Percentiles rank a stretch among this genome's conserved stretches.
phyloP scores from a whole-genome alignment of 352 stramenopile species.

The Phytophthora sp. region DNA sequence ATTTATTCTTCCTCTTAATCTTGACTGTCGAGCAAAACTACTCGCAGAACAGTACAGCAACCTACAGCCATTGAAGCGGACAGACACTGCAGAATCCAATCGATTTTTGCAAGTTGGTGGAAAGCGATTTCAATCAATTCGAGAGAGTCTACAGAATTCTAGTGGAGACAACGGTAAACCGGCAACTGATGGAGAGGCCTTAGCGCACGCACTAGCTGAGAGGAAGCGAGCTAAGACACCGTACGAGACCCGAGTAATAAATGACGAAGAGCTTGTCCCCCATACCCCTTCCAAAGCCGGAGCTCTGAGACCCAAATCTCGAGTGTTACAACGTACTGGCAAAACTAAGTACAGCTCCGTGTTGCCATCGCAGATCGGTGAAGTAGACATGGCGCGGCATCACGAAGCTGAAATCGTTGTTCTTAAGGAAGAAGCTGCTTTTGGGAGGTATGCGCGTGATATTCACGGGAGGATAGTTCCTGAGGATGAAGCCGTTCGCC shows the following conservation, averaged over 20 bases:
- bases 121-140: constrained; percentile 39
- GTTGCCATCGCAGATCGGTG: constrained; percentile 75
- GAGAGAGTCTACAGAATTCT: neutral
- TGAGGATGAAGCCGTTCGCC: constrained; percentile 56
- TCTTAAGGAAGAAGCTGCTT: constrained; percentile 71
- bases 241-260: constrained; percentile 87
- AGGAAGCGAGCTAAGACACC: constrained; percentile 70
- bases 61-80: neutral
- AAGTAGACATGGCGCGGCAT: constrained; percentile 87
- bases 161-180: constrained; percentile 3
- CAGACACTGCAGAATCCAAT: constrained; percentile 25
- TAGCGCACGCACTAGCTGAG: constrained; percentile 40
- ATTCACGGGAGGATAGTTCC: constrained; percentile 74
- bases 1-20: constrained; percentile 85
- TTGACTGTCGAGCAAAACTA: constrained; percentile 60
- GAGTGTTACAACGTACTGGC: constrained; percentile 1
- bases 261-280: constrained; percentile 82
- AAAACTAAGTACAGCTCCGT: constrained; percentile 28
- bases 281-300: constrained; percentile 16
- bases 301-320: constrained; percentile 19
- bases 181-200: constrained; percentile 26
- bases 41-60: neutral
- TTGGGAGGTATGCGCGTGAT: constrained; percentile 72
- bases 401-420: constrained; percentile 69
- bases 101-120: constrained; percentile 68